Percentiles rank a stretch among this genome's conserved stretches.
phyloP scores from a whole-genome alignment of 1,284 basidiomycete genomes.

The Melanopsichium pennsylvanicum region DNA sequence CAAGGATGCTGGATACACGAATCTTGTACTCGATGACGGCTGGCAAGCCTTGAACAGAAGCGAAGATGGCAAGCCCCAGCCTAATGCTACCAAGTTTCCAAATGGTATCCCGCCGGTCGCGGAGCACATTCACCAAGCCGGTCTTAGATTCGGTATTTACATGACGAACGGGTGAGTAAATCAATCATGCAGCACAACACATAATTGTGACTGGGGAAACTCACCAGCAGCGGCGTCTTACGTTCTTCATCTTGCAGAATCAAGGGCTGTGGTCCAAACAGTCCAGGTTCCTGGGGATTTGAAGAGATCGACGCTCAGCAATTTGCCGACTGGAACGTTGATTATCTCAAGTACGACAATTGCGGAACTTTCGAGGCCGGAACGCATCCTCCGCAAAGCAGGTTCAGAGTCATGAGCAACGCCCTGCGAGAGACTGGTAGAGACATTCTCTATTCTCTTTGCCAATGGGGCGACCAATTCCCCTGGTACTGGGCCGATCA shows the following conservation, averaged over 20 bases:
- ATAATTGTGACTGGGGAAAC: too few relatives aligned
- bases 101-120: conserved; percentile 68
- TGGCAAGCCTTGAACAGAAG: conserved; percentile 67
- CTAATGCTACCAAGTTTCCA: conserved; percentile 69
- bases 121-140: conserved; percentile 68
- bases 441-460: conserved; percentile 27
- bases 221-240: too few relatives aligned
- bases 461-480: conserved; percentile 35
- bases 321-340: conserved; percentile 10
- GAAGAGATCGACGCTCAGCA: conserved; percentile 69
- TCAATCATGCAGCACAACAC: too few relatives aligned
- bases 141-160: conserved; percentile 66
- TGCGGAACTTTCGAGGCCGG: conserved; percentile 67
- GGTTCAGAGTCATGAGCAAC: conserved; percentile 70
- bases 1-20: conserved; percentile 38
- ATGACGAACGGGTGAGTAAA: too few relatives aligned
- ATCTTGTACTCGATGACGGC: conserved; percentile 61
- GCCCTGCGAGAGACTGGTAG: conserved; percentile 69
- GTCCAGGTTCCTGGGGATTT: conserved; percentile 69
- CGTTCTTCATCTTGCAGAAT: conserved; percentile 69
- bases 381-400: too few relatives aligned
- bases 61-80: conserved; percentile 66
- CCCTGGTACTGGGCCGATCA: conserved; percentile 53
- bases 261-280: conserved; percentile 61
- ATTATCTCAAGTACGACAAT: conserved; percentile 66